A percentile compares a stretch with the other conserved stretches of the same genome.
These are phyloP conservation scores for Aspergillus mulundensis DNA, from an alignment of 495 filamentous ascomycete species.

Conservation along the genomic window DNA sequence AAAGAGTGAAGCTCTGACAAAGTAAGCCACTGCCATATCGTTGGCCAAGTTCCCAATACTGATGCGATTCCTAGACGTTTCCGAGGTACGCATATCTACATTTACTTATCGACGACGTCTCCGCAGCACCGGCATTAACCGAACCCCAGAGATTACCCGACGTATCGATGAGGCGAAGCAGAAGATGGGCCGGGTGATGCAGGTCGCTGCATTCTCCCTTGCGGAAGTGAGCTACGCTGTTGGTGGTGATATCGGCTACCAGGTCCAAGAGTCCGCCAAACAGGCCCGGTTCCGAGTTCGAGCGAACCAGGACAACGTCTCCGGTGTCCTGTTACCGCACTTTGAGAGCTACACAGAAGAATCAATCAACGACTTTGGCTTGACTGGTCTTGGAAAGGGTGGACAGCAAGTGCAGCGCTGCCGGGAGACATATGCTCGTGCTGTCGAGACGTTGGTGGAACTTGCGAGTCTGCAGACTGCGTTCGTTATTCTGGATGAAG, in stretches of 20 bases:
- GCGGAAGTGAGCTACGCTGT: slow-evolving; percentile 98
- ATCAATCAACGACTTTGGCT: slow-evolving; percentile 89
- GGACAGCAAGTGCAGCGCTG: slow-evolving; percentile 95
- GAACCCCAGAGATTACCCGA: slow-evolving; percentile 76
- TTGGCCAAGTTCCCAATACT: slow-evolving; percentile 8
- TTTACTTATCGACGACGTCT: slow-evolving; percentile 13
- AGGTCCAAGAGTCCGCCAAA: slow-evolving; percentile 94
- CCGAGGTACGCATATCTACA: slow-evolving; percentile 56
- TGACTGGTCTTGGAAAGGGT: slow-evolving; percentile 95
- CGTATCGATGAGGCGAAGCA: slow-evolving; percentile 98
- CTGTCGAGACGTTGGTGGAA: slow-evolving; percentile 95
- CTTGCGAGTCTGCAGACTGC: slow-evolving; percentile 96
- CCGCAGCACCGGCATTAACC: slow-evolving; percentile 28
- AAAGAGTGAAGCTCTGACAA: slow-evolving; percentile 91
- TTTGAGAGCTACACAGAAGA: slow-evolving; percentile 83
- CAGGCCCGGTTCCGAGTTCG: slow-evolving; percentile 86
- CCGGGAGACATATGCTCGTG: slow-evolving; percentile 94
- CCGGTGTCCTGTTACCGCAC: slow-evolving; percentile 85
- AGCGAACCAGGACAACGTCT: slow-evolving; percentile 97
- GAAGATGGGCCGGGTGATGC: slow-evolving; percentile 99
- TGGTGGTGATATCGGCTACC: slow-evolving; percentile 92
- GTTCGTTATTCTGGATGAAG: slow-evolving; percentile 96
- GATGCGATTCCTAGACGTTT: slow-evolving; percentile 59
- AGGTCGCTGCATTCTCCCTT: slow-evolving; percentile 95
- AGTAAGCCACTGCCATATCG: slow-evolving; percentile 46